These are phyloP conservation scores for Clarireedia monteithiana DNA, from an alignment of 2,329 filamentous ascomycete genomes.

Conservation along the genomic window DNA sequence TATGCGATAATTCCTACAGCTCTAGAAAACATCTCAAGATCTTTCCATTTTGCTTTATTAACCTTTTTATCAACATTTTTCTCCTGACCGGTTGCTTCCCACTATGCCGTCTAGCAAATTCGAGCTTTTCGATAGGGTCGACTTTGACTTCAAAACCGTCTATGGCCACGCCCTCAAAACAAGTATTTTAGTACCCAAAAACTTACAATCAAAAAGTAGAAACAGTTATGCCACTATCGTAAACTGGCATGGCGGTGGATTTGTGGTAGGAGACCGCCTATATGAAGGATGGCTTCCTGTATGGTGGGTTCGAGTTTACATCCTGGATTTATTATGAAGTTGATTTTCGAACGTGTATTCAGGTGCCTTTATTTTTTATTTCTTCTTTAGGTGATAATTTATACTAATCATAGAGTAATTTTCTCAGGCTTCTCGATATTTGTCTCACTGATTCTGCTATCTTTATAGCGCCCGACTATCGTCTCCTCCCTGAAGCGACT, in stretches of 20 bases:
- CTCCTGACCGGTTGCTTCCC: not conserved
- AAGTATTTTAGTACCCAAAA: not conserved
- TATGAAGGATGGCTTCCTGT: not conserved
- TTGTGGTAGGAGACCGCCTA: not conserved
- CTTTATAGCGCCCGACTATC: slow-evolving; percentile 40
- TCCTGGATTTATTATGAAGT: not conserved
- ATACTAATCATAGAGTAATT: not conserved
- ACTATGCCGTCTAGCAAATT: not conserved
- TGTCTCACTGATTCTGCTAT: slow-evolving; percentile 17
- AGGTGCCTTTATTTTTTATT: not conserved
- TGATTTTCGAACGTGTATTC: too few relatives aligned
- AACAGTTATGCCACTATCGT: not conserved
- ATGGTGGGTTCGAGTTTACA: not conserved
- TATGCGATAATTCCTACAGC: not conserved
- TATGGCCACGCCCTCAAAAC: not conserved
- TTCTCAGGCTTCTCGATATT: not conserved
- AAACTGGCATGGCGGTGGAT: not conserved
- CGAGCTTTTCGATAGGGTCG: not conserved
- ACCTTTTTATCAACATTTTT: not conserved
- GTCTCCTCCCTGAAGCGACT: slow-evolving; percentile 39
- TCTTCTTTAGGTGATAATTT: not conserved
- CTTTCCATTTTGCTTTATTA: not conserved
- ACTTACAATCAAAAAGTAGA: not conserved
- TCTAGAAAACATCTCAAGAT: not conserved
- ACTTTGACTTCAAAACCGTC: not conserved